Base-by-base conservation (phyloP, 2,329 filamentous ascomycete species). In the Aureobasidium leucospermi region DNA sequence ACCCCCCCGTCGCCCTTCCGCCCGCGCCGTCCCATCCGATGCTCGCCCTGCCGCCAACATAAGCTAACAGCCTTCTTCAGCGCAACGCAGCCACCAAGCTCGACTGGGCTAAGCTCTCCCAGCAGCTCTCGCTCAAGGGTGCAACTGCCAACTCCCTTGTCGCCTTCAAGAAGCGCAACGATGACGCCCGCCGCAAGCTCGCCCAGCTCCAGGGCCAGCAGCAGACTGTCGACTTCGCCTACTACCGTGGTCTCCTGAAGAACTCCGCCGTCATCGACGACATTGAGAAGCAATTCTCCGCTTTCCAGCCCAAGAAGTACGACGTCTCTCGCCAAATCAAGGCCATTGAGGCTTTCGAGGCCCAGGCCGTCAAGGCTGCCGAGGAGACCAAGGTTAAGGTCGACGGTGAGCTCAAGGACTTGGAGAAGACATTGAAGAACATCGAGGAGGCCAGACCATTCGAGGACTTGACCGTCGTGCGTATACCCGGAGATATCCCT, bases 151-250 rank as follows among this genome's bases (percentile, higher is more conserved):
- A 87, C 71, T 88, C 93, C 64, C 90, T 99, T 64, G 88, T 93
- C 76, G 85, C 90, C 67, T 99, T 99, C 88, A 99, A 99, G 86
- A 94, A 96, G 86, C 92, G 94, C 81, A 96, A 97, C 83, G 94
- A 99, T 75, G 92, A 96, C 76, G 93, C 90, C 74, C 92, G 93
- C 79, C 93, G 94, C 81, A 93, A 93, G 80, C 83, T 99, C 63
- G 85, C 88, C 77, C 71, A 85, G 64, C 90, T 99, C 61, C 86
- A 85, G 65, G 90, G 96, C 78, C 86, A 88, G 75, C 81, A 93
- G 66, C 90, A 90, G 71, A 84, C 85, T 61, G 85, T 99, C 79
- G 91, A 99, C 83, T 97, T 99, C 79, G 77, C 85, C 68, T 84
- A 93, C 78, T 99, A 97, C 89, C 91, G 92, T 78, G 81, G 82